These are phyloP conservation scores for Helotiales sp. DNA, from an alignment of 2,329 filamentous ascomycete species.

Conservation along the genomic window DNA sequence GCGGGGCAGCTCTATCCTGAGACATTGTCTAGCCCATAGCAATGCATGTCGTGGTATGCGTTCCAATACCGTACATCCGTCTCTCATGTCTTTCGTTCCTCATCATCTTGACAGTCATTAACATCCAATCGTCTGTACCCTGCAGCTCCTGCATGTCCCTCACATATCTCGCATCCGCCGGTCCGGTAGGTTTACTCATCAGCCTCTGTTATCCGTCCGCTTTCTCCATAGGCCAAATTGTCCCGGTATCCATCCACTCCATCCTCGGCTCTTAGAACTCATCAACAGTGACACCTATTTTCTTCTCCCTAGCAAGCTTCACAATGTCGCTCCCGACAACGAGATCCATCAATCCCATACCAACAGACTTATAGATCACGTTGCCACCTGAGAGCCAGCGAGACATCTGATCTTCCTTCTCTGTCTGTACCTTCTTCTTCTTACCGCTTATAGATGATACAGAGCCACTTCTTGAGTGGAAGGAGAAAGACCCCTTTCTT, in stretches of 20 bases:
- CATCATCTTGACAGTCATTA: too few relatives aligned
- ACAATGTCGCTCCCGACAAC: conserved; percentile 60
- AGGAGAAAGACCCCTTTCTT: conserved; percentile 14
- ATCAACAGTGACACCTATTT: conserved; percentile 53
- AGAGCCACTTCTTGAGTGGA: conserved; percentile 14
- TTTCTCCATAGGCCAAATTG: too few relatives aligned
- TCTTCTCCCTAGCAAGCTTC: conserved; percentile 53
- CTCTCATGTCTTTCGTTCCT: background rate
- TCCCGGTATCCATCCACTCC: background rate
- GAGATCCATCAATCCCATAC: conserved; percentile 66
- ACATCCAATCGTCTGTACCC: background rate
- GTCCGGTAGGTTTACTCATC: background rate
- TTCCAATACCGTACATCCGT: background rate
- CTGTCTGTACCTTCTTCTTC: conserved; percentile 24
- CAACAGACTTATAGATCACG: conserved; percentile 69
- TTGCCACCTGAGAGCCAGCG: conserved; percentile 62
- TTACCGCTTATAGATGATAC: conserved; percentile 16
- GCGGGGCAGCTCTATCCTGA: background rate
- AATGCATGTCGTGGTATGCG: background rate
- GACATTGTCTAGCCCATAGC: background rate
- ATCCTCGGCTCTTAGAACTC: conserved; percentile 44
- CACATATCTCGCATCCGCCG: background rate
- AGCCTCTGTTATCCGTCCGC: background rate
- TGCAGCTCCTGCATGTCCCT: background rate
- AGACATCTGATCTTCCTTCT: conserved; percentile 49